Evolutionary conservation across 805 yeast species (phyloP), one percentile per base, ranked within the genome.

Genomic region (Saitoella complicata): DNA sequence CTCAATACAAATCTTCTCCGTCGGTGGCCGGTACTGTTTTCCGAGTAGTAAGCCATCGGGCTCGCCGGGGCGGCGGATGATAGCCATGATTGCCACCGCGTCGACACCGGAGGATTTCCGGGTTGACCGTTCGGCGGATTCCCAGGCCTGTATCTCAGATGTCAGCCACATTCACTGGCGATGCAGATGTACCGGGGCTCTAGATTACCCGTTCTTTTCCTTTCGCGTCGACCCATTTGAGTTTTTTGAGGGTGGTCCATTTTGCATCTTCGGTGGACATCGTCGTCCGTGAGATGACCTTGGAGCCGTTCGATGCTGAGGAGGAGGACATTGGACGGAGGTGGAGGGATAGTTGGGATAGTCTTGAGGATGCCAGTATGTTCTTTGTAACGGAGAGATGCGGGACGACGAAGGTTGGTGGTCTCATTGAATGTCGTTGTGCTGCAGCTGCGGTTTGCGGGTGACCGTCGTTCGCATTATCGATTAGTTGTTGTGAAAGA

Each of bases 21-120:
- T 81, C 1, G 98, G 97, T 1, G 97, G 95, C 46, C 98, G 71
- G 64, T 80, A 88, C 60, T 88, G 98, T 58, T 83, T 84, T 57
- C 84, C 88, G 11, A 91, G 64, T 6, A 86, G 70, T 4, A 41
- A 30, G 51, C 64, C 67, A 49, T 73, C 75, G 3, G 76, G 71
- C 13, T 70, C 71, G 11, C 63, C 60, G 5, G 72, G 63, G 31
- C 67, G 62, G 50, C 75, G 70, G 43, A 86, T 61, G 11, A 86
- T 65, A 0, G 94, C 87, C 32, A 87, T 65, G 40, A 88, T 79
- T 3, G 88, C 87, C n/a, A 91, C 95, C 0, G 61, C 59, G n/a
- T 41, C 43, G 7, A 41, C 29, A 32, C 38, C 38, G 38, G 31
- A 12, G 10, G 32, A 12, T 7, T 30, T 12, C 8, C 43, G 43